These are phyloP conservation scores for Solanum chiquidenum DNA, from an alignment of 257 asterid genomes.

Conservation along the genomic window DNA sequence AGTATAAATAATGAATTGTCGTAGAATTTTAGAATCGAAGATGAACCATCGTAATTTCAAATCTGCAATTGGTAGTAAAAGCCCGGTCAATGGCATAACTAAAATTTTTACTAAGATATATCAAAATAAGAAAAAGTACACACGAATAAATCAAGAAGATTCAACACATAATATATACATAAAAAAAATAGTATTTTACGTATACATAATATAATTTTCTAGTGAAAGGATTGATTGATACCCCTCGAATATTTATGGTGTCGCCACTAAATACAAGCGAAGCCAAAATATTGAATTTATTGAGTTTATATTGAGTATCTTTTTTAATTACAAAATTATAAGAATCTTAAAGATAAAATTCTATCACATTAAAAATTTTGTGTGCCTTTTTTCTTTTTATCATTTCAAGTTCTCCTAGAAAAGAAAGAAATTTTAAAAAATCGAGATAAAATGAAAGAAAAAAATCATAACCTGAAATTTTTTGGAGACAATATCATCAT, in stretches of 20 bases:
- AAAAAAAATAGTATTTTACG: no score
- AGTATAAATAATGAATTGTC: background rate
- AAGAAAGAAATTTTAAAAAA: background rate
- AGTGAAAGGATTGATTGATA: background rate
- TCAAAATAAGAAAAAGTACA: background rate
- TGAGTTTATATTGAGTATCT: background rate
- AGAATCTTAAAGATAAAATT: background rate
- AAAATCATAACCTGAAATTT: constrained; percentile 36
- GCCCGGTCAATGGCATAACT: background rate
- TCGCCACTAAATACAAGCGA: background rate
- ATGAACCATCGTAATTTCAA: background rate
- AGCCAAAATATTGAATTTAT: background rate
- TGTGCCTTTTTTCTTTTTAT: background rate
- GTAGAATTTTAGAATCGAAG: background rate
- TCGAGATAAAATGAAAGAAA: background rate
- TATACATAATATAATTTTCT: no score
- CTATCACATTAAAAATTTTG: background rate
- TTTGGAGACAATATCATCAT: constrained; percentile 51
- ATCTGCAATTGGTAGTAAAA: background rate
- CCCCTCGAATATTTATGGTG: background rate
- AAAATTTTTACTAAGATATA: background rate
- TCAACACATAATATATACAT: background rate
- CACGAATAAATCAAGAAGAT: background rate
- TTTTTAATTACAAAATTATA: background rate
- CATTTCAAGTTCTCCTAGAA: background rate